Evolutionary conservation across 768 basidiomycete species (phyloP).

Genomic region (Amanita subjunquillea): DNA sequence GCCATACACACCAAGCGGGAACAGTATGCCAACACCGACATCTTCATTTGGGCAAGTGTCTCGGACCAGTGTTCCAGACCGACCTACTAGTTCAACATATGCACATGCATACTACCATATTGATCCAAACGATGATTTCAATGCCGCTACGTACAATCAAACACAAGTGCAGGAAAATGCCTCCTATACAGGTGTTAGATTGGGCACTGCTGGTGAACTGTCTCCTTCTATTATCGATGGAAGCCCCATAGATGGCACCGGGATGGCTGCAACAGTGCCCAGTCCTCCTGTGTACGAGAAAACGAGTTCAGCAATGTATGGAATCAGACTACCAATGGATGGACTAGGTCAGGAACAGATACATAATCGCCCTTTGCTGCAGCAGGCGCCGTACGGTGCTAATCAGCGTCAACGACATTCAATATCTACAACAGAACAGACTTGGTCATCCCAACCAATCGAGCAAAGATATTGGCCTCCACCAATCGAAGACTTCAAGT

Average conservation of each 20-base stretch:
- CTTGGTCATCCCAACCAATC: not conserved
- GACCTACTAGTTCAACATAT: not conserved
- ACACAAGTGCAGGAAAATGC: not conserved
- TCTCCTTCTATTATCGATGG: not conserved
- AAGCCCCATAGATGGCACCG: not conserved
- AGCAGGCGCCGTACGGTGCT: conserved; percentile 11
- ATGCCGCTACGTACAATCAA: not conserved
- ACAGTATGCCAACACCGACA: not conserved
- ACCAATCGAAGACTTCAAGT: not conserved
- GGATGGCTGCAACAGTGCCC: conserved; percentile 10
- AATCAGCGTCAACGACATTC: conserved; percentile 4
- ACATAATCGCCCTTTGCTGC: conserved; percentile 11
- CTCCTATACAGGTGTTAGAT: not conserved
- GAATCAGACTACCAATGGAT: conserved; percentile 19
- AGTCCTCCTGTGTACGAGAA: conserved; percentile 15
- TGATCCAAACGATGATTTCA: not conserved
- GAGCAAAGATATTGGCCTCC: conserved; percentile 1
- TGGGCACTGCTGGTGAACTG: conserved; percentile 2
- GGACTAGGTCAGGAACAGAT: conserved; percentile 3
- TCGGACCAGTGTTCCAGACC: not conserved
- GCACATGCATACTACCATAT: conserved; percentile 3
- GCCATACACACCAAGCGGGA: conserved; percentile 1
- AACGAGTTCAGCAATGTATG: conserved; percentile 15
- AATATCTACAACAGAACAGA: not conserved
- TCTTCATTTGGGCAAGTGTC: not conserved